Evolutionary conservation across 1,284 basidiomycete species (phyloP).

Genomic region (Spongispora temasekensis): DNA sequence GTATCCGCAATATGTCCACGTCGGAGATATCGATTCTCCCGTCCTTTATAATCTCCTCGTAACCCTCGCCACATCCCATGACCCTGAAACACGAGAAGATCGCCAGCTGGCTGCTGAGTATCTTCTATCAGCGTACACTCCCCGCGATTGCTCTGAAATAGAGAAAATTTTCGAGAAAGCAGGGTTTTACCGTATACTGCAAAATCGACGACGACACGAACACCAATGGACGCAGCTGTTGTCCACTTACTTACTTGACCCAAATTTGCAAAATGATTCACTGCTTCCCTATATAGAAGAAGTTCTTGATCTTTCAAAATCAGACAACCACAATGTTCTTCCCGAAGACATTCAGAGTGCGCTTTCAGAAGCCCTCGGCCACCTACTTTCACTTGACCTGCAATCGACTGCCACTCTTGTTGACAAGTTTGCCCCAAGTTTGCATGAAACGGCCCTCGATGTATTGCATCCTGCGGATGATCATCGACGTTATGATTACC

Average conservation of each 20-base stretch:
- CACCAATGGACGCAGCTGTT: slow-evolving; percentile 77
- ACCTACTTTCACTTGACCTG: slow-evolving; percentile 65
- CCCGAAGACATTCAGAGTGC: slow-evolving; percentile 54
- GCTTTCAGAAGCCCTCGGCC: slow-evolving; percentile 59
- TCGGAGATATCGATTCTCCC: slow-evolving; percentile 36
- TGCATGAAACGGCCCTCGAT: slow-evolving; percentile 62
- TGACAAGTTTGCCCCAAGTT: slow-evolving; percentile 63
- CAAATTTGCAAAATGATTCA: slow-evolving; percentile 59
- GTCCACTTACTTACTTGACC: slow-evolving; percentile 76
- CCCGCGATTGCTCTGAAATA: slow-evolving; percentile 73
- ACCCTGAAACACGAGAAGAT: slow-evolving; percentile 86
- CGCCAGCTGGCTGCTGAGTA: slow-evolving; percentile 95
- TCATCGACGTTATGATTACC: slow-evolving; percentile 74
- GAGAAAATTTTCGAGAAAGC: slow-evolving; percentile 76
- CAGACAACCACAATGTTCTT: slow-evolving; percentile 43
- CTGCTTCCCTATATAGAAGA: slow-evolving; percentile 68
- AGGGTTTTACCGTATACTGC: slow-evolving; percentile 89
- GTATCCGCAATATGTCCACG: slow-evolving; percentile 85
- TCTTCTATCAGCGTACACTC: slow-evolving; percentile 90
- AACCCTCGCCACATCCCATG: slow-evolving; percentile 64
- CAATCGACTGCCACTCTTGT: slow-evolving; percentile 74
- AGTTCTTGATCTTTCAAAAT: slow-evolving; percentile 52
- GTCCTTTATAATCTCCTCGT: slow-evolving; percentile 78
- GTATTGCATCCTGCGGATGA: slow-evolving; percentile 47
- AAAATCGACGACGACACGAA: slow-evolving; percentile 77